Evolutionary conservation across 129 eudicot species (phyloP).

Genomic region (Artemisia annua): DNA sequence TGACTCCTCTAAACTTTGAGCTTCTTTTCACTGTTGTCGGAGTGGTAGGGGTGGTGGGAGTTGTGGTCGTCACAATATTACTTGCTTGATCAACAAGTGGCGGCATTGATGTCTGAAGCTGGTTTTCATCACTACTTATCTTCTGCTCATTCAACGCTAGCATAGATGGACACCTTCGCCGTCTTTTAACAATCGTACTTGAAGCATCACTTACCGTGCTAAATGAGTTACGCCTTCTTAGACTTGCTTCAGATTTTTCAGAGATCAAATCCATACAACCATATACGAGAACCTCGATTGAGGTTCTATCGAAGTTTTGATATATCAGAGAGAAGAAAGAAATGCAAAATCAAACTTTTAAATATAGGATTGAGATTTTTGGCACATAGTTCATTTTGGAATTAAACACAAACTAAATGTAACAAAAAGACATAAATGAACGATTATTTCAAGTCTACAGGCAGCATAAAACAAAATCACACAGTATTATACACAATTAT

Average conservation of each 20-base stretch:
- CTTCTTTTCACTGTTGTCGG: slow-evolving; percentile 67
- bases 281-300: slow-evolving; percentile 2
- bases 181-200: slow-evolving; percentile 43
- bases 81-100: slow-evolving; percentile 41
- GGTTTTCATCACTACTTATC: slow-evolving; percentile 17
- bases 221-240: slow-evolving; percentile 39
- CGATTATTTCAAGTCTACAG: slow-evolving; percentile 33
- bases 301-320: background rate
- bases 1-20: slow-evolving; percentile 67
- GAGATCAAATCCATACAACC: slow-evolving; percentile 31
- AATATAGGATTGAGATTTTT: slow-evolving; percentile 24
- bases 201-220: slow-evolving; percentile 30
- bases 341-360: slow-evolving; percentile 23
- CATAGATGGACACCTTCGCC: slow-evolving; percentile 52
- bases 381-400: slow-evolving; percentile 21
- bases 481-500: background rate
- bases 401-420: slow-evolving; percentile 12
- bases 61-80: slow-evolving; percentile 20
- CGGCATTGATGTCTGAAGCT: slow-evolving; percentile 17
- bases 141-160: slow-evolving; percentile 27
- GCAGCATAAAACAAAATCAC: slow-evolving; percentile 26
- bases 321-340: slow-evolving; percentile 23
- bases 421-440: slow-evolving; percentile 21
- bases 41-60: slow-evolving; percentile 47
- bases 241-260: slow-evolving; percentile 32